These are phyloP conservation scores for Turnera subulata DNA, from an alignment of 345 rosid species.

Conservation along the genomic window DNA sequence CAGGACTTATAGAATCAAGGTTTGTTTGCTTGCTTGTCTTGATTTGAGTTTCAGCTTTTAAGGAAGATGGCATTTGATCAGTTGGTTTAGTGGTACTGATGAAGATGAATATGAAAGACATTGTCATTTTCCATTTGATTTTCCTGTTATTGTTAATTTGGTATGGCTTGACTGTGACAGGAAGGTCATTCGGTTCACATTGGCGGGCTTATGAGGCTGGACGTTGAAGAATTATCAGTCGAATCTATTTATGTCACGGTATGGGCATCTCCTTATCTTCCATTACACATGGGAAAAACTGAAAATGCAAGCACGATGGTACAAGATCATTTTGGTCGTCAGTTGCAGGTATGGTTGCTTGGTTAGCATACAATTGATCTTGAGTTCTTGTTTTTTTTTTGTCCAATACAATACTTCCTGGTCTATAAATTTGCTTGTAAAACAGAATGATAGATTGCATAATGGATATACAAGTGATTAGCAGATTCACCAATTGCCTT, in stretches of 20 bases:
- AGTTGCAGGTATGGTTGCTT: constrained; percentile 59
- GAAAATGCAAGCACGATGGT: constrained; percentile 58
- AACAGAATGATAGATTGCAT: no score
- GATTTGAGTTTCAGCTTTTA: no score
- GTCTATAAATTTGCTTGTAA: no score
- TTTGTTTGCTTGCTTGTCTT: constrained; percentile 33
- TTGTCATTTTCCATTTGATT: not conserved
- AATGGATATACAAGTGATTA: no score
- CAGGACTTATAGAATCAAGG: constrained; percentile 91
- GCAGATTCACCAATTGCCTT: no score
- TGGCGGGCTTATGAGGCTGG: constrained; percentile 90
- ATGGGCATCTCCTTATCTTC: constrained; percentile 88
- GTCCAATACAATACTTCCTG: not conserved
- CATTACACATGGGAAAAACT: constrained; percentile 92
- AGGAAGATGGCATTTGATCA: no score
- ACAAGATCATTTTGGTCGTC: constrained; percentile 74
- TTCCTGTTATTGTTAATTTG: constrained; percentile 7
- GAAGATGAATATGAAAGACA: not conserved
- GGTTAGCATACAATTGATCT: not conserved
- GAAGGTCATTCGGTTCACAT: constrained; percentile 71
- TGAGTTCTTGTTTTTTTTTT: not conserved
- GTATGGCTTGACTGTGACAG: constrained; percentile 40
- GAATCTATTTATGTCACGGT: constrained; percentile 82
- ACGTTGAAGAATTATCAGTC: constrained; percentile 59
- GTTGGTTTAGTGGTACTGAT: no score